Conservation (phyloP, 139 green algal genomes). For the Edaphochlamys debaryana region DNA sequence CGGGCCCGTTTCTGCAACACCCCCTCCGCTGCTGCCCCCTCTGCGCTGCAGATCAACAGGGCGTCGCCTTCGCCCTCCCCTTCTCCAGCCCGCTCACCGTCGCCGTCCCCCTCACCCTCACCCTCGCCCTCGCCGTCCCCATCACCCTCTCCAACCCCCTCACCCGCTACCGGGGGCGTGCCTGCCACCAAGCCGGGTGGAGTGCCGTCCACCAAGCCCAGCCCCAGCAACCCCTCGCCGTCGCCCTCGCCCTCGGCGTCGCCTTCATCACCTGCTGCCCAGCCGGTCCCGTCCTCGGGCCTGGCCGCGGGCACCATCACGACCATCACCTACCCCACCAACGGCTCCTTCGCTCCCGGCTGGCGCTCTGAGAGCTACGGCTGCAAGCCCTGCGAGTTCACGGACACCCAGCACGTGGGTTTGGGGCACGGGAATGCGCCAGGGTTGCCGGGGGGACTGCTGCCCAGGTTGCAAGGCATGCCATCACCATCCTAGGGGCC, state of each 20-base stretch:
- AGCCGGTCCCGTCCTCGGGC: background rate
- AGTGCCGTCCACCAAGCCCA: slow-evolving; percentile 3
- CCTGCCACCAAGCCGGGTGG: background rate
- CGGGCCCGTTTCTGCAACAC: too few relatives aligned
- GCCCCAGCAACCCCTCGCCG: background rate
- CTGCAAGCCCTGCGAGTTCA: slow-evolving; percentile 50
- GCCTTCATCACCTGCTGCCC: background rate
- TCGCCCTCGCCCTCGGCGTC: background rate
- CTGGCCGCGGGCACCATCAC: slow-evolving; percentile 23
- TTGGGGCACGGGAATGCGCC: too few relatives aligned
- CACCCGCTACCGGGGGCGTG: too few relatives aligned
- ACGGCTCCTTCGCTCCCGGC: background rate
- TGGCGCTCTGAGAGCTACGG: slow-evolving; percentile 41
- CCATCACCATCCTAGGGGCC: too few relatives aligned
- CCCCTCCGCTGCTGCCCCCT: too few relatives aligned
- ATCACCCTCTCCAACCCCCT: too few relatives aligned
- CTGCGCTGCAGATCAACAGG: too few relatives aligned
- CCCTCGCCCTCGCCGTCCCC: background rate
- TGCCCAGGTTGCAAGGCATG: too few relatives aligned
- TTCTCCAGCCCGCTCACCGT: too few relatives aligned
- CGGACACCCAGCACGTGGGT: slow-evolving; percentile 36
- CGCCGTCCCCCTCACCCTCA: too few relatives aligned
- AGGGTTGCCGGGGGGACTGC: too few relatives aligned
- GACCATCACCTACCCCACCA: background rate
- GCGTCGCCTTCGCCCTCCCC: too few relatives aligned